phyloP scores from a whole-genome alignment of 1,139 yeast genomes.

The Hemisphaericaspora subhashii region DNA sequence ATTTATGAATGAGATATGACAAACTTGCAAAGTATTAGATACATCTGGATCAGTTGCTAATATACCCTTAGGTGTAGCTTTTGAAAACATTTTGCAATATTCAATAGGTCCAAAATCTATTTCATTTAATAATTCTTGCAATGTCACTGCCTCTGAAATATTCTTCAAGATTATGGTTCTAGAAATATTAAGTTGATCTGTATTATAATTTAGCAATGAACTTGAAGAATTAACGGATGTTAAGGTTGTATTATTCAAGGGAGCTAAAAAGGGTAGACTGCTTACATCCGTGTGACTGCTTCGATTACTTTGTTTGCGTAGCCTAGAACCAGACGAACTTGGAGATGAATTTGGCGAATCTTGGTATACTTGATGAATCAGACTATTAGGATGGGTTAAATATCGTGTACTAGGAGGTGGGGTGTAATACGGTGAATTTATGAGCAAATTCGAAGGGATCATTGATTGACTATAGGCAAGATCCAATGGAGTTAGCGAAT shows the following conservation, averaged over 20 bases:
- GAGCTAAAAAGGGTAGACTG: conserved; percentile 21
- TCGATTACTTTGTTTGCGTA: conserved; percentile 1
- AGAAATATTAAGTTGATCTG: conserved; percentile 19
- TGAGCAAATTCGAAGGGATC: conserved; percentile 66
- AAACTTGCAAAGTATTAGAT: conserved; percentile 23
- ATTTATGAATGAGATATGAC: conserved; percentile 43
- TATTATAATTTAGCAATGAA: conserved; percentile 6
- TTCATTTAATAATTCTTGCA: conserved; percentile 33
- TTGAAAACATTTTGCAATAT: conserved; percentile 36
- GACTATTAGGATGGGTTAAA: conserved; percentile 3
- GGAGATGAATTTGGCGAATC: conserved; percentile 12
- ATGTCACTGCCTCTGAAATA: conserved; percentile 26
- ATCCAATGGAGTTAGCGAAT: conserved; percentile 48
- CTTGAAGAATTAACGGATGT: conserved; percentile 4
- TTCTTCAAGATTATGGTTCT: conserved; percentile 40
- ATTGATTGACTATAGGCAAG: conserved; percentile 59
- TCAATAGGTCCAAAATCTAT: conserved; percentile 48
- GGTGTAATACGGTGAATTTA: conserved; percentile 66
- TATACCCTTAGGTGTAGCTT: conserved; percentile 25
- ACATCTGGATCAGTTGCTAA: conserved; percentile 22
- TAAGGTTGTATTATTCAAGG: conserved; percentile 15
- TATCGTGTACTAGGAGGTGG: conserved; percentile 21
- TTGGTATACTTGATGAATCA: conserved; percentile 4
- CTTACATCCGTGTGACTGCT: conserved; percentile 2
- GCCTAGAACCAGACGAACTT: conserved; percentile 5